phyloP scores from a whole-genome alignment of 257 asterid genomes.

The Oldenlandia corymbosa region DNA sequence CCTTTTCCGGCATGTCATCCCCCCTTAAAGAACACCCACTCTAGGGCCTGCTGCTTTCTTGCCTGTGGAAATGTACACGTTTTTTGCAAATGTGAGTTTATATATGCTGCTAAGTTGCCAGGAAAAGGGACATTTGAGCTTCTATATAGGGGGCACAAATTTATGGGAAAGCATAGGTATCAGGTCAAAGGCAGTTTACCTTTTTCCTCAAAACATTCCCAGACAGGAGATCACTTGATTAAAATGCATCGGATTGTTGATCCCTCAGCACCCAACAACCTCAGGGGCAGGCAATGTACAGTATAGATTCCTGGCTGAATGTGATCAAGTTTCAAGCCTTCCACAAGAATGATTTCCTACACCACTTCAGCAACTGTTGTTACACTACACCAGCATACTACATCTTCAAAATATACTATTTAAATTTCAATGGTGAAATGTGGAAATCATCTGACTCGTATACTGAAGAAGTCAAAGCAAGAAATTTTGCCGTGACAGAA shows the following conservation, averaged over 20 bases:
- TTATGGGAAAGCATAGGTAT: not conserved
- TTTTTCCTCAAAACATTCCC: not conserved
- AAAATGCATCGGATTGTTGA: conserved; percentile 96
- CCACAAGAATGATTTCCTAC: conserved; percentile 88
- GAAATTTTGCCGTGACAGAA: not conserved
- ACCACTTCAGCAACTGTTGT: conserved; percentile 17
- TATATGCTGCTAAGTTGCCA: not conserved
- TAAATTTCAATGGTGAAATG: too few species aligned
- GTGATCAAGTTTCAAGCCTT: conserved; percentile 81
- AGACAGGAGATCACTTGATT: conserved; percentile 39
- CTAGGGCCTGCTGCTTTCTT: too few species aligned
- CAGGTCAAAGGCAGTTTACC: not conserved
- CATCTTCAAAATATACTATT: too few species aligned
- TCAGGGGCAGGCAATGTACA: conserved; percentile 83
- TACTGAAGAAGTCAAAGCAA: not conserved
- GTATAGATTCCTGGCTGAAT: conserved; percentile 56
- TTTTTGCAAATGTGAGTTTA: not conserved
- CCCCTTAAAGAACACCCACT: too few species aligned
- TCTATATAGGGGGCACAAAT: not conserved
- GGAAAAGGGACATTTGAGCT: not conserved
- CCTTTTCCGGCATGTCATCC: too few species aligned
- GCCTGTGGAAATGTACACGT: too few species aligned
- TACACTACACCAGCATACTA: not conserved
- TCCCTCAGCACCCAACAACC: conserved; percentile 91
- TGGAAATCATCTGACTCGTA: too few species aligned